These are phyloP conservation scores for Hura crepitans DNA, from an alignment of 441 rosid species.

Conservation along the genomic window DNA sequence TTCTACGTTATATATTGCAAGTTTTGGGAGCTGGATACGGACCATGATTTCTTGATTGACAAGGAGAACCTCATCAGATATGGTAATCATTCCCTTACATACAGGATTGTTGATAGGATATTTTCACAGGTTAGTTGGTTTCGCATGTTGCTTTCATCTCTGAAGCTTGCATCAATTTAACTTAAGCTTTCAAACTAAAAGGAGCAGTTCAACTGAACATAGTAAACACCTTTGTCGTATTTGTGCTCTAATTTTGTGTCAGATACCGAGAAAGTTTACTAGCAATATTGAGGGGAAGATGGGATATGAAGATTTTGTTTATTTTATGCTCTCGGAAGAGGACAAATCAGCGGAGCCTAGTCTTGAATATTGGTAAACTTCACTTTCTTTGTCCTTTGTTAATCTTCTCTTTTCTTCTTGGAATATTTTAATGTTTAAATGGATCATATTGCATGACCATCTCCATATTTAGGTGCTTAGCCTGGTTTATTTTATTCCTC, in stretches of 20 bases:
- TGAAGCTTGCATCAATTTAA: too few relatives aligned
- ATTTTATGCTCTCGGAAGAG: slow-evolving; percentile 93
- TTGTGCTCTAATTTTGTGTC: slow-evolving; percentile 17
- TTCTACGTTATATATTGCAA: slow-evolving; percentile 97
- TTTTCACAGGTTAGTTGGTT: slow-evolving; percentile 93
- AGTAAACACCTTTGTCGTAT: slow-evolving; percentile 1
- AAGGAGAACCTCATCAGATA: slow-evolving; percentile 93
- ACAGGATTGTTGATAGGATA: slow-evolving; percentile 85
- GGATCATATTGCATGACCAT: too few relatives aligned
- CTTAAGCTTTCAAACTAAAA: too few relatives aligned
- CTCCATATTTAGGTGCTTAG: not conserved
- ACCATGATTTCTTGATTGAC: slow-evolving; percentile 89
- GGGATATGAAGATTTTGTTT: slow-evolving; percentile 97
- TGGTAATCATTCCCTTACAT: slow-evolving; percentile 93
- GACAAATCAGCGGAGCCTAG: slow-evolving; percentile 91
- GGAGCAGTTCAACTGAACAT: not conserved
- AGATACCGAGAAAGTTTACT: slow-evolving; percentile 86
- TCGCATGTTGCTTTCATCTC: slow-evolving; percentile 24
- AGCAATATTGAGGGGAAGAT: slow-evolving; percentile 91
- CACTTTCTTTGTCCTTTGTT: not conserved
- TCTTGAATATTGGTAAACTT: slow-evolving; percentile 75
- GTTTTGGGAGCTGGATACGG: slow-evolving; percentile 96
- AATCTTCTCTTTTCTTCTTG: not conserved
- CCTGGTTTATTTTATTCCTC: not conserved
- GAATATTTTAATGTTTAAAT: not conserved